These are phyloP conservation scores for Extremus antarcticus DNA, from an alignment of 495 filamentous ascomycete species.

Conservation along the genomic window DNA sequence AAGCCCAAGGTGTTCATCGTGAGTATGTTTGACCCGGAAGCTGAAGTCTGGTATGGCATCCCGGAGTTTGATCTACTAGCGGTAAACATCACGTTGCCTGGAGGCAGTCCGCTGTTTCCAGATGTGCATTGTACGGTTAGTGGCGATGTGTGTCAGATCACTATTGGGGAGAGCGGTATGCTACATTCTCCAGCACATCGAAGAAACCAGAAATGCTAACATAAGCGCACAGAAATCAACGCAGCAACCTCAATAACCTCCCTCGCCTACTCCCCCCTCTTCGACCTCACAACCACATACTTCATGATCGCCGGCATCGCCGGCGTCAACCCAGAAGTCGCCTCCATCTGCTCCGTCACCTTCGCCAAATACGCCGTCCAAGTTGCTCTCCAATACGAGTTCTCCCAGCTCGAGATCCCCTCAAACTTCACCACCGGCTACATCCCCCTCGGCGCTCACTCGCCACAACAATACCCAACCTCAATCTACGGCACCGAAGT, in stretches of 20 bases:
- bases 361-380: slow-evolving; percentile 61
- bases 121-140: slow-evolving; percentile 51
- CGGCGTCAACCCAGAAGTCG: slow-evolving; percentile 56
- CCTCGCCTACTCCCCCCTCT: slow-evolving; percentile 46
- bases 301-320: slow-evolving; percentile 64
- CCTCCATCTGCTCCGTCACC: slow-evolving; percentile 50
- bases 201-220: slow-evolving; percentile 9
- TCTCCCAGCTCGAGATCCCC: slow-evolving; percentile 60
- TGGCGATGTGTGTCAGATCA: slow-evolving; percentile 50
- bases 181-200: neutral
- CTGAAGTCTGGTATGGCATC: slow-evolving; percentile 54
- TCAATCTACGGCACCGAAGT: slow-evolving; percentile 68
- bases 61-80: slow-evolving; percentile 50
- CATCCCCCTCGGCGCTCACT: slow-evolving; percentile 45
- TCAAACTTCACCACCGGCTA: slow-evolving; percentile 56
- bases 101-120: slow-evolving; percentile 47
- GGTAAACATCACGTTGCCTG: slow-evolving; percentile 44
- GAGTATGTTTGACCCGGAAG: slow-evolving; percentile 61
- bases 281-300: slow-evolving; percentile 57
- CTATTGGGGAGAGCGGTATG: slow-evolving; percentile 35
- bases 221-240: slow-evolving; percentile 49
- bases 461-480: slow-evolving; percentile 48
- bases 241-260: slow-evolving; percentile 53
- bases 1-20: slow-evolving; percentile 60
- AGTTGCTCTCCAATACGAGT: slow-evolving; percentile 63